phyloP scores from a whole-genome alignment of 306 rosid species.

The Vigna hirtella region DNA sequence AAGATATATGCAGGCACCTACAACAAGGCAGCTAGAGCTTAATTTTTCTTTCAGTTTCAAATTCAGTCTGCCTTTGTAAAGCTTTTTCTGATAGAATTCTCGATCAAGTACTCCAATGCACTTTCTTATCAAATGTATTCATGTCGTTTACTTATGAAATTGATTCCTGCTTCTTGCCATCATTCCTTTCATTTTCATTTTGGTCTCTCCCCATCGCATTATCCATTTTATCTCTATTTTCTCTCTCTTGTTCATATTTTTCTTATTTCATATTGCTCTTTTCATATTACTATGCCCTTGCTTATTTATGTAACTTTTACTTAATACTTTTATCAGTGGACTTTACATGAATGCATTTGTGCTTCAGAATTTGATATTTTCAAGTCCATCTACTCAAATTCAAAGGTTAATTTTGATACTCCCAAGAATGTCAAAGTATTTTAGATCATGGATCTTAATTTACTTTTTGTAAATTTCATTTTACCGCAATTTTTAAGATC shows the following conservation, averaged over 20 bases:
- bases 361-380: background rate
- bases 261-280: background rate
- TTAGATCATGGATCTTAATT: background rate
- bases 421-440: background rate
- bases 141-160: background rate
- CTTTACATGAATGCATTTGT: background rate
- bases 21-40: constrained; percentile 34
- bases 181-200: no score
- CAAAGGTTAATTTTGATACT: background rate
- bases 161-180: background rate
- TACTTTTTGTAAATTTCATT: no score
- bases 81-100: background rate
- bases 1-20: constrained; percentile 43
- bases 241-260: background rate
- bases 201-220: no score
- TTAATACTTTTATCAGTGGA: background rate
- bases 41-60: constrained; percentile 50
- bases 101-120: background rate
- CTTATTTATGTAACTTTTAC: background rate
- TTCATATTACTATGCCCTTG: background rate
- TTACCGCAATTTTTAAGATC: no score
- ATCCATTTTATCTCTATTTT: background rate
- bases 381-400: background rate
- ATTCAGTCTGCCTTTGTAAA: constrained; percentile 37
- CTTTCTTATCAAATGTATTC: background rate